These are phyloP conservation scores for Pascua guehoae DNA, from an alignment of 1,284 basidiomycete species.

Conservation along the genomic window DNA sequence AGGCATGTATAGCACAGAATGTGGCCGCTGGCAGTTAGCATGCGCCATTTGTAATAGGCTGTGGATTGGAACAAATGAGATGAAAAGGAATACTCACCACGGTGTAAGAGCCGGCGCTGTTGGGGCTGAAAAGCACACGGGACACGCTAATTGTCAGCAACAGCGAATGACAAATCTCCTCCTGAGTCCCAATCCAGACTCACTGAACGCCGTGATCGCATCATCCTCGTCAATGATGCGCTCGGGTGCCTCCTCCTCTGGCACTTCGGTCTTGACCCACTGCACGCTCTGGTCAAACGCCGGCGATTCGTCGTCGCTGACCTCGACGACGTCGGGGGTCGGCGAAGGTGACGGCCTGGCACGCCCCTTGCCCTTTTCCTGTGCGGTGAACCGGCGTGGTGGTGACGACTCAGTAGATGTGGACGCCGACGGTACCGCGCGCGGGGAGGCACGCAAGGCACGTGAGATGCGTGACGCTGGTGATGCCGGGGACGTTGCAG, in stretches of 20 bases:
- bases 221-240: constrained; percentile 10
- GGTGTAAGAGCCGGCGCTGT: constrained; percentile 35
- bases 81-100: constrained; percentile 26
- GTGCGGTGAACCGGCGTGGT: constrained; percentile 20
- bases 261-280: constrained; percentile 1
- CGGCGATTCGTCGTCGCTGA: constrained; percentile 2
- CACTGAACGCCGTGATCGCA: constrained; percentile 15
- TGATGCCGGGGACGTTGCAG: no score
- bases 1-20: constrained; percentile 43
- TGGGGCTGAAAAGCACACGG: constrained; percentile 40
- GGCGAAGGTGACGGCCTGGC: constrained; percentile 1
- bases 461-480: no score
- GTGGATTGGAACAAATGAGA: not conserved
- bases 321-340: constrained; percentile 1
- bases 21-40: constrained; percentile 33
- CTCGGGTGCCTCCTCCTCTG: constrained; percentile 1
- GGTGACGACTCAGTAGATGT: not conserved
- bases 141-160: constrained; percentile 33
- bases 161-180: no score
- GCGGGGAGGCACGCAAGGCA: not conserved
- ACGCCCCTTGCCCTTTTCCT: constrained; percentile 26
- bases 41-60: no score
- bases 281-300: constrained; percentile 12
- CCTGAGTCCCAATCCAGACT: not conserved
- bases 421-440: not conserved